phyloP scores from a whole-genome alignment of 1,139 yeast species.

The Protomyces arabidopsidicola region DNA sequence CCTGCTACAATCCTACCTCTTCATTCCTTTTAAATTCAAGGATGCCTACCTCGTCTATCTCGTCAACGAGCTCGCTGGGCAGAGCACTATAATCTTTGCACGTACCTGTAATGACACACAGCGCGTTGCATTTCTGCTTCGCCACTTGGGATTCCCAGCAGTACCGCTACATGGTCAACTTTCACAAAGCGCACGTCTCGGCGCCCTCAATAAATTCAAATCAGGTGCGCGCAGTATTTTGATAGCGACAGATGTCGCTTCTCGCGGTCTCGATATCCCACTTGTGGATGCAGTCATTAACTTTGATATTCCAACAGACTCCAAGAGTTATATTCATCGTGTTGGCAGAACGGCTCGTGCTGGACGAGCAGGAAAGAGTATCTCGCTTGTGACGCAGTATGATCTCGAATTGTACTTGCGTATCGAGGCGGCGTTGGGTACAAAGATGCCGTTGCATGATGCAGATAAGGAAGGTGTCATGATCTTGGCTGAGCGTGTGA shows the following conservation, averaged over 20 bases:
- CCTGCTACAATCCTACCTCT: conserved; percentile 79
- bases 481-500: conserved; percentile 79
- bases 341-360: conserved; percentile 99
- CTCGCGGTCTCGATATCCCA: conserved; percentile 96
- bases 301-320: conserved; percentile 94
- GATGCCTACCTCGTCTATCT: conserved; percentile 80
- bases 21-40: conserved; percentile 87
- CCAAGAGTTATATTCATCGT: conserved; percentile 95
- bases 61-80: conserved; percentile 78
- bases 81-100: conserved; percentile 82
- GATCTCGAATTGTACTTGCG: conserved; percentile 83
- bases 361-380: conserved; percentile 88
- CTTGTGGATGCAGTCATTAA: conserved; percentile 87
- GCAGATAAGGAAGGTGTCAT: conserved; percentile 74
- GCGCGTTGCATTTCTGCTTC: conserved; percentile 74
- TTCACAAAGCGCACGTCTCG: conserved; percentile 85
- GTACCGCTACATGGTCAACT: conserved; percentile 94
- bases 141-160: conserved; percentile 79
- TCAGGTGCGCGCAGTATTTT: conserved; percentile 75
- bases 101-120: conserved; percentile 95
- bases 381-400: conserved; percentile 89
- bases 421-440: conserved; percentile 65
- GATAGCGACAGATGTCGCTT: conserved; percentile 97
- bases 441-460: conserved; percentile 73
- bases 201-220: conserved; percentile 87